A percentile compares a stretch with the other conserved stretches of the same genome.
Evolutionary conservation across 2,329 filamentous ascomycete species (phyloP).

Genomic region (Aureobasidium sp.): DNA sequence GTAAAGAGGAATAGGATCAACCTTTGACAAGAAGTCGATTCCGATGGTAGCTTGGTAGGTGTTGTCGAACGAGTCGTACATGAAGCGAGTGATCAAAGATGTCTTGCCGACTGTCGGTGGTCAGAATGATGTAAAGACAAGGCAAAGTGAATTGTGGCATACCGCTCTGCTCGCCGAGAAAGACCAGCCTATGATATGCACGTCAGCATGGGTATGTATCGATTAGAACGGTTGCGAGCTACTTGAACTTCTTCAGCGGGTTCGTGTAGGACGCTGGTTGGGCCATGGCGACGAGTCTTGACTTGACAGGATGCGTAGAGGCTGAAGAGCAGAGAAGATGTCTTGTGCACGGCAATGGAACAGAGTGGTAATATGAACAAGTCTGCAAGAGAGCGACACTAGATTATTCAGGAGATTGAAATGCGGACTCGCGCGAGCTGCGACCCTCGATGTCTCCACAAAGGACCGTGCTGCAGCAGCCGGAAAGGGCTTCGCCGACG

Average conservation of each 20-base stretch:
- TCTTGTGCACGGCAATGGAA: background rate
- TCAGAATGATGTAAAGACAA: background rate
- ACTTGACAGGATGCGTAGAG: background rate
- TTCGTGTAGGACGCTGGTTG: slow-evolving; percentile 73
- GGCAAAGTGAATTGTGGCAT: slow-evolving; percentile 37
- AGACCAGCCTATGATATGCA: slow-evolving; percentile 65
- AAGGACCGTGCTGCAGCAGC: background rate
- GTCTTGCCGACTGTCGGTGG: slow-evolving; percentile 79
- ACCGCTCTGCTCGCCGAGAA: slow-evolving; percentile 98
- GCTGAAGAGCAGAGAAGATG: background rate
- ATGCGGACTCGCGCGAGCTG: slow-evolving; percentile 5
- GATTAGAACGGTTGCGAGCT: slow-evolving; percentile 25
- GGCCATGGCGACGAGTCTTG: slow-evolving; percentile 58
- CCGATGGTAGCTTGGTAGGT: slow-evolving; percentile 99
- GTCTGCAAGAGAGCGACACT: background rate
- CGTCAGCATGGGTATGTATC: slow-evolving; percentile 1
- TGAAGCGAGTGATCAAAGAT: slow-evolving; percentile 96
- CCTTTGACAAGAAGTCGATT: slow-evolving; percentile 98
- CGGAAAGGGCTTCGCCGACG: slow-evolving; percentile 8
- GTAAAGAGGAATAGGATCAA: slow-evolving; percentile 32
- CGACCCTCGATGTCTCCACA: slow-evolving; percentile 6
- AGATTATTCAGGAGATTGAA: slow-evolving; percentile 9
- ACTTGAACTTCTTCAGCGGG: slow-evolving; percentile 99
- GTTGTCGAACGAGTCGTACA: slow-evolving; percentile 99
- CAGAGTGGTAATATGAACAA: background rate